These are phyloP conservation scores for Spiromastix sp. DNA, from an alignment of 2,329 filamentous ascomycete species.

Conservation along the genomic window DNA sequence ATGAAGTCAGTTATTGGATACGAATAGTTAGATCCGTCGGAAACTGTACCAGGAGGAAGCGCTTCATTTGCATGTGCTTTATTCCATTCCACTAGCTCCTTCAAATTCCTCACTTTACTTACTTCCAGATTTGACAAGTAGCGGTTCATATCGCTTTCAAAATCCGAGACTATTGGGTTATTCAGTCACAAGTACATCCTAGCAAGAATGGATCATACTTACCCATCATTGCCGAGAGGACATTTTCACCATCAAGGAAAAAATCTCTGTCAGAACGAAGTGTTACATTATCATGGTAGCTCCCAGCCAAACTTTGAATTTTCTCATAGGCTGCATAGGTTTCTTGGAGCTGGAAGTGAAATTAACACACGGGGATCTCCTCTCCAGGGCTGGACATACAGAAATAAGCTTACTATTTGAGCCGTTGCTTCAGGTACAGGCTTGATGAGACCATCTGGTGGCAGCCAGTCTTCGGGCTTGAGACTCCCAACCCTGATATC, in stretches of 20 bases:
- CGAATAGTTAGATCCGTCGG: not conserved
- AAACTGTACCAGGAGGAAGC: conserved; percentile 1
- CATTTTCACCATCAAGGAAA: conserved; percentile 4
- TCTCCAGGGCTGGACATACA: not conserved
- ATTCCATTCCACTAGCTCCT: conserved; percentile 4
- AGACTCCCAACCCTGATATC: conserved; percentile 7
- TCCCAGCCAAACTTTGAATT: conserved; percentile 6
- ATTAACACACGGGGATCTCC: no score
- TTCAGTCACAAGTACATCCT: not conserved
- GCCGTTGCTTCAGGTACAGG: conserved; percentile 6
- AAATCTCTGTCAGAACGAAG: conserved; percentile 5
- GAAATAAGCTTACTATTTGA: conserved; percentile 5
- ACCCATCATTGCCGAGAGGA: conserved; percentile 1
- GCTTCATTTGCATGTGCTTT: conserved; percentile 1
- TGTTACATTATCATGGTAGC: conserved; percentile 6
- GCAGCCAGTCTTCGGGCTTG: conserved; percentile 6
- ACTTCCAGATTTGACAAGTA: conserved; percentile 2
- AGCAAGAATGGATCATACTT: not conserved
- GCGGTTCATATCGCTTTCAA: conserved; percentile 1
- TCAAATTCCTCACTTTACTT: not conserved
- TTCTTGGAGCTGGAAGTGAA: no score
- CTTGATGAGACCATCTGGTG: conserved; percentile 4
- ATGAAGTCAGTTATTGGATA: not conserved
- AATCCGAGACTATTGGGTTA: conserved; percentile 2
- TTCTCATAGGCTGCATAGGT: conserved; percentile 5